Evolutionary conservation across 305 asterid genomes (phyloP), one percentile per base, ranked within the genome.

Genomic region (Solanum aculeatissimum): DNA sequence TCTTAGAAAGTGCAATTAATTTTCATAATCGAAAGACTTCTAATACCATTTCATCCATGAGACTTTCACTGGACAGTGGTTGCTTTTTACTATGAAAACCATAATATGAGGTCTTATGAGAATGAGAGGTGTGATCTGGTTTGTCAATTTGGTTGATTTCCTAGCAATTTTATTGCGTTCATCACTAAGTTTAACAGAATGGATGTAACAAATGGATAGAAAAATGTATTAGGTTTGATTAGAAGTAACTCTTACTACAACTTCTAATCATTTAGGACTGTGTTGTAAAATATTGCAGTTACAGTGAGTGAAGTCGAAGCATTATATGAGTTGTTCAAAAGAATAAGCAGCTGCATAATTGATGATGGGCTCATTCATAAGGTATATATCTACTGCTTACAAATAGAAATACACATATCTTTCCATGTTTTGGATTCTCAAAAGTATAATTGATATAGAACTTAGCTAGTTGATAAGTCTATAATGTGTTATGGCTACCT

Each of bases 261-360:
- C 15, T 49, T 27, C 25, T 27, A 75, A 75, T 51, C 63, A 47
- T 49, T 75, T 75, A 49, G 55, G 18, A 25, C 25, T 74, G 43
- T 72, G 55, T 45, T 72, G 1, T 45, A 74, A 43, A 29, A 8
- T 84, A 21, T 86, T 90, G 89, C 89, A 93, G 97, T 95, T 87
- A 92, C 97, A n/a, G 98, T 92, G 69, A 91, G 91, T 74, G 98
- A 95, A 93, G 97, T 95, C 21, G 97, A 95, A 86, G 96, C 98
- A 55, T 89, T 95, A 69, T 89, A 89, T 70, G 92, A 89, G 79
- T 92, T 95, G 74, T 93, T 80, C 83, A 94, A 92, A 92, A 94
- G 92, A 88, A 93, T 93, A 71, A 92, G 98, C 92, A 91, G 94
- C 88, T 92, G 97, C 77, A 94, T 94, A 77, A 86, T 89, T 55